A percentile compares a stretch with the other conserved stretches of the same genome.
phyloP scores from a whole-genome alignment of 2,329 filamentous ascomycete species.

The Fusarium marasasianum region DNA sequence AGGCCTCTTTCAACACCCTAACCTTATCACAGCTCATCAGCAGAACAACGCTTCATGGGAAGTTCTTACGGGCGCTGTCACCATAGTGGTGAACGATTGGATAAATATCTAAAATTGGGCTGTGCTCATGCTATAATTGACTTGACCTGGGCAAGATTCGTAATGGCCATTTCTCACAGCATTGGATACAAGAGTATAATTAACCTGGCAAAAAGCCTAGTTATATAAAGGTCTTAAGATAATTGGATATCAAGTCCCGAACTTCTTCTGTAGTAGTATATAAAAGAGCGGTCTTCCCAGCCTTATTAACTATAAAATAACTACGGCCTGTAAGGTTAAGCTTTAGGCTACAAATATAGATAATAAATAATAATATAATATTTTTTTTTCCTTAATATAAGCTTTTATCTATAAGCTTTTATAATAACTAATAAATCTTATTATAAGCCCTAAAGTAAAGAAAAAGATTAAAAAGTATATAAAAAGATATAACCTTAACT shows the following conservation, averaged over 20 bases:
- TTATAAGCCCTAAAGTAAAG: no score
- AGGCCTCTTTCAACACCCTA: rapidly evolving
- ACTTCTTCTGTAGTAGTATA: rapidly evolving
- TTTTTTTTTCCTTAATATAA: no score
- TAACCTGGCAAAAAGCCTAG: no score
- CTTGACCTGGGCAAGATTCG: not conserved
- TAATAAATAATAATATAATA: no score
- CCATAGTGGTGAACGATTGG: rapidly evolving
- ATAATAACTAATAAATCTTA: no score
- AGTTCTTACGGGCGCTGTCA: rapidly evolving
- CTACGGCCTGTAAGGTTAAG: no score
- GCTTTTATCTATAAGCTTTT: no score
- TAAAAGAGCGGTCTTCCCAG: not conserved
- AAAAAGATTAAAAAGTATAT: no score
- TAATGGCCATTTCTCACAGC: not conserved
- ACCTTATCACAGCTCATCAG: no score
- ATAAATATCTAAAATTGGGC: not conserved
- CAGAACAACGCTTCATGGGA: rapidly evolving
- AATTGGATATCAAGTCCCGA: not conserved
- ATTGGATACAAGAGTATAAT: not conserved
- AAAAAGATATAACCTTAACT: no score
- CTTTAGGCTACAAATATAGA: no score
- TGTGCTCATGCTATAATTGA: not conserved
- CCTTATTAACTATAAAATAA: no score
- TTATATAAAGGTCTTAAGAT: rapidly evolving